These are phyloP conservation scores for Talaromyces sp. DNA, from an alignment of 2,329 filamentous ascomycete genomes.

Conservation along the genomic window DNA sequence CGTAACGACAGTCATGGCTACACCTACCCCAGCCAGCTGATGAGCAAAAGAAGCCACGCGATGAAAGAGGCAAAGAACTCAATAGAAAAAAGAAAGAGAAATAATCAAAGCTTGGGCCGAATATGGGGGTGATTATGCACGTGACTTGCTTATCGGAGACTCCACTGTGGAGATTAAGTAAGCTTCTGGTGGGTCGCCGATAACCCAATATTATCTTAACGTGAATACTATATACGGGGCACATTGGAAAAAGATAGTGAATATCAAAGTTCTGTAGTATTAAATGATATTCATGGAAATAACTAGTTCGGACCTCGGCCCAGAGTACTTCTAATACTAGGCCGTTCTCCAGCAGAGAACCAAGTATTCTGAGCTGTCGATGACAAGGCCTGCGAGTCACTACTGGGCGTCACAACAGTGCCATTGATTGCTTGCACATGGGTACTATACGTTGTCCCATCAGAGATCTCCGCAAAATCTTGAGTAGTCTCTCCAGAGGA, in stretches of 20 bases:
- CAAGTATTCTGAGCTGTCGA: constrained; percentile 2
- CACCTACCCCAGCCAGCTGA: background rate
- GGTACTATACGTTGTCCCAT: constrained; percentile 24
- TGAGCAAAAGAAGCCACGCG: background rate
- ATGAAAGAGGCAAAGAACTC: constrained; percentile 16
- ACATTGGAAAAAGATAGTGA: background rate
- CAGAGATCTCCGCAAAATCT: constrained; percentile 24
- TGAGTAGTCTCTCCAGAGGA: constrained; percentile 31
- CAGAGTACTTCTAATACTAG: constrained; percentile 33
- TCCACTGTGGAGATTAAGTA: constrained; percentile 5
- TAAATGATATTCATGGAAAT: background rate
- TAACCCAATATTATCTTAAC: background rate
- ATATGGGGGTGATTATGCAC: background rate
- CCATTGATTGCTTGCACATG: constrained; percentile 29
- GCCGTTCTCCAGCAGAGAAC: constrained; percentile 16
- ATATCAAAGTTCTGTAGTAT: background rate
- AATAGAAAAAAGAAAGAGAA: background rate
- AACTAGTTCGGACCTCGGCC: constrained; percentile 31
- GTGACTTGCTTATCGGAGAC: constrained; percentile 8
- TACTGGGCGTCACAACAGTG: constrained; percentile 24
- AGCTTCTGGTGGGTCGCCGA: background rate
- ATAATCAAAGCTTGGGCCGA: background rate
- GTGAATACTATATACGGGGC: background rate
- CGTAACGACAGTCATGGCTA: background rate
- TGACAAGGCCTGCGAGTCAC: constrained; percentile 2